phyloP scores from a whole-genome alignment of 805 yeast species.

The Ogataea corticis region DNA sequence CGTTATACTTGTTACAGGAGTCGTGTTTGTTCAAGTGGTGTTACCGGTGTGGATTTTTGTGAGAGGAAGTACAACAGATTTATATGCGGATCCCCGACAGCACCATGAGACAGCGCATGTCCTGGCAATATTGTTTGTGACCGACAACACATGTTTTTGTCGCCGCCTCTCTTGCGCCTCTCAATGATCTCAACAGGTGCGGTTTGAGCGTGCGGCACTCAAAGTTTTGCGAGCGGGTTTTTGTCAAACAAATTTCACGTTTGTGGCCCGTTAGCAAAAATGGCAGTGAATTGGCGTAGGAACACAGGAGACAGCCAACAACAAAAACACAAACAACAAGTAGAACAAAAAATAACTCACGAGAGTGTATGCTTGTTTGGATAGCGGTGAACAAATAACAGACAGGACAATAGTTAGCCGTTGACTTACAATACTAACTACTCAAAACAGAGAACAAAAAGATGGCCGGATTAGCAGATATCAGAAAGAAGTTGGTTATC shows the following conservation, averaged over 20 bases:
- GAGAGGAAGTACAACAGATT: too few species aligned
- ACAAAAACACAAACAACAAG: slow-evolving; percentile 15
- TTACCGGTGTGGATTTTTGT: too few species aligned
- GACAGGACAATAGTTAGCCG: not conserved
- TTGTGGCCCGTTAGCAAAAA: slow-evolving; percentile 2
- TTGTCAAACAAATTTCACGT: slow-evolving; percentile 10
- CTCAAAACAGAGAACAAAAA: slow-evolving; percentile 13
- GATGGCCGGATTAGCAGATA: slow-evolving; percentile 52
- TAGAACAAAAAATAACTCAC: slow-evolving; percentile 1
- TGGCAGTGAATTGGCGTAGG: slow-evolving; percentile 14
- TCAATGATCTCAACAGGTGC: slow-evolving; percentile 1
- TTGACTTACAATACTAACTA: slow-evolving; percentile 8
- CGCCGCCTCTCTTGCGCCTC: not conserved
- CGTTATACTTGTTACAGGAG: too few species aligned
- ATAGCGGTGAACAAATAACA: slow-evolving; percentile 2
- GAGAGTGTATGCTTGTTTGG: slow-evolving; percentile 2
- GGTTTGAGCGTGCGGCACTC: slow-evolving; percentile 5
- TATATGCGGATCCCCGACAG: too few species aligned
- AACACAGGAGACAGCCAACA: slow-evolving; percentile 8
- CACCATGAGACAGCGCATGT: too few species aligned
- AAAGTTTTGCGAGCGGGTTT: slow-evolving; percentile 4
- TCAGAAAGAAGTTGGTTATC: slow-evolving; percentile 82
- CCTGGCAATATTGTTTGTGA: too few species aligned
- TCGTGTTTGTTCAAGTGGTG: too few species aligned
- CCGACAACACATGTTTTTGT: too few species aligned